A percentile compares a stretch with the other conserved stretches of the same genome.
These are phyloP conservation scores for Colletotrichum brevisporum DNA, from an alignment of 2,329 filamentous ascomycete genomes.

Conservation along the genomic window DNA sequence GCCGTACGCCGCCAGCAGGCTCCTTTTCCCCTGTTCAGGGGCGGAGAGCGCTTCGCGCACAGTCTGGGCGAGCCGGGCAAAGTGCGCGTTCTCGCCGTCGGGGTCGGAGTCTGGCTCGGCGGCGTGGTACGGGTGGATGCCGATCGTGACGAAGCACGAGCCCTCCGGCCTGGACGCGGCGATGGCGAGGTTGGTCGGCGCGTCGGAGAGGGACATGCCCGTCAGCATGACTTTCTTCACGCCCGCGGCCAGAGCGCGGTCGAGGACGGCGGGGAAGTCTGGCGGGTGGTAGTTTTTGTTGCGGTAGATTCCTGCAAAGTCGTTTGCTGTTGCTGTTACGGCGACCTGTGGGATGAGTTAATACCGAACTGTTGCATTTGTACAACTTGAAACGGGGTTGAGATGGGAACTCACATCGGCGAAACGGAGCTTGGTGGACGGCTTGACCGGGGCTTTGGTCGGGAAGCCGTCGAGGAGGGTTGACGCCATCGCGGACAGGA, in stretches of 20 bases:
- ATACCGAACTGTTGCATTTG: not conserved
- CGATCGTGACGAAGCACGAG: constrained; percentile 61
- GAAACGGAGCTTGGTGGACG: constrained; percentile 26
- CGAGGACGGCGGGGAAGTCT: constrained; percentile 59
- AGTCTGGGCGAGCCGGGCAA: constrained; percentile 44
- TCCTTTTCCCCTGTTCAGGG: constrained; percentile 25
- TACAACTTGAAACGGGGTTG: too few species aligned
- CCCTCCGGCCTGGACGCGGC: constrained; percentile 45
- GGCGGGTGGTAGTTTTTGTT: constrained; percentile 62
- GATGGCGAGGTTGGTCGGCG: constrained; percentile 47
- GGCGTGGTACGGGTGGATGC: constrained; percentile 66
- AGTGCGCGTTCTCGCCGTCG: constrained; percentile 43
- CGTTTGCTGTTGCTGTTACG: constrained; percentile 55
- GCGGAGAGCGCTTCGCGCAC: constrained; percentile 44
- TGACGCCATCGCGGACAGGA: not conserved
- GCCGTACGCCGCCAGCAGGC: constrained; percentile 60
- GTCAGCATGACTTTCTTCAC: constrained; percentile 59
- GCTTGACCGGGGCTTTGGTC: constrained; percentile 19
- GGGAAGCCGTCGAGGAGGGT: constrained; percentile 16
- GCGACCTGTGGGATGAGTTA: constrained; percentile 47
- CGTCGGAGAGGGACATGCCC: constrained; percentile 54
- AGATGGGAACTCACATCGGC: constrained; percentile 24
- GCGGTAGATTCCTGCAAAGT: constrained; percentile 66
- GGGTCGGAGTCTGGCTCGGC: constrained; percentile 53
- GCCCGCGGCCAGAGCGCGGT: constrained; percentile 56